phyloP scores from a whole-genome alignment of 139 green algal genomes.

The Volvox africanus region DNA sequence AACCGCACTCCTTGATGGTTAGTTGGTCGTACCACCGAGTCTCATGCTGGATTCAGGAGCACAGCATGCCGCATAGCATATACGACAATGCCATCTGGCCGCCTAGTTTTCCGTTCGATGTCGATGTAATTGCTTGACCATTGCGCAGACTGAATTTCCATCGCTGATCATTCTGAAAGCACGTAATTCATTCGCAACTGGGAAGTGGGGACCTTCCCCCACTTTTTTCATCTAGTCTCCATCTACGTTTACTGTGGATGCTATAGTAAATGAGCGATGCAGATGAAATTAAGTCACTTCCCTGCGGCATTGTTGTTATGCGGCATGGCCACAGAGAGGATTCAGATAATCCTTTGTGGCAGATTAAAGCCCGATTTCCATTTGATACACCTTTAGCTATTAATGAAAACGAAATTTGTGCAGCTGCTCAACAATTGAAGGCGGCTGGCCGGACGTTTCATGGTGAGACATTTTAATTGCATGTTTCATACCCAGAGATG shows the following conservation, averaged over 20 bases:
- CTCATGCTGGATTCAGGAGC: too few relatives aligned
- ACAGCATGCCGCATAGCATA: too few relatives aligned
- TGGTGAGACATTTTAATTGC: not conserved
- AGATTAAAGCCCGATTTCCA: not conserved
- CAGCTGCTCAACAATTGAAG: not conserved
- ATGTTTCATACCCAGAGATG: not conserved
- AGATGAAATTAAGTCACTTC: not conserved
- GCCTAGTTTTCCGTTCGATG: not conserved
- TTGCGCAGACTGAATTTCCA: too few relatives aligned
- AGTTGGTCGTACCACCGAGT: too few relatives aligned
- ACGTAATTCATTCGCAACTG: not conserved
- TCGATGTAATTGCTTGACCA: not conserved
- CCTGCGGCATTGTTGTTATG: slow-evolving; percentile 20
- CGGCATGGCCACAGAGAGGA: slow-evolving; percentile 10
- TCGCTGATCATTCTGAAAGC: too few relatives aligned
- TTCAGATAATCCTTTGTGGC: not conserved
- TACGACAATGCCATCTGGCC: not conserved
- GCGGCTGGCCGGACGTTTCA: not conserved
- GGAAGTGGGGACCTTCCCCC: too few relatives aligned
- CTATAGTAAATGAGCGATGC: not conserved
- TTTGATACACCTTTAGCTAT: slow-evolving; percentile 8
- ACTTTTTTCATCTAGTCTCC: not conserved
- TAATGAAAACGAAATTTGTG: not conserved
- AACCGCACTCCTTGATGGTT: too few relatives aligned
- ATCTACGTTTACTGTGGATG: not conserved